phyloP scores from a whole-genome alignment of 805 yeast species.

The Candida gorgasii region DNA sequence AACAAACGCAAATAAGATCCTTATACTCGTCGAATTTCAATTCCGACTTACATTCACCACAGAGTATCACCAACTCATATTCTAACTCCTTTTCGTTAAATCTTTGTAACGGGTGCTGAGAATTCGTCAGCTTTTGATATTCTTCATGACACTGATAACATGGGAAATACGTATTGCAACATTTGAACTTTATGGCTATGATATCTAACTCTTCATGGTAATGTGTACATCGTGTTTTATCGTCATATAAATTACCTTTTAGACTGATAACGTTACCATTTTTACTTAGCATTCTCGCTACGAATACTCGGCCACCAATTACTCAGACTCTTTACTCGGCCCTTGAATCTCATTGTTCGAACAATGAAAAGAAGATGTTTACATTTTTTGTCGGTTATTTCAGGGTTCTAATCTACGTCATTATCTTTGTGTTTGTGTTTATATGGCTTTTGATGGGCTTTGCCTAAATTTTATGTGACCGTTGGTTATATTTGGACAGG shows the following conservation, averaged over 20 bases:
- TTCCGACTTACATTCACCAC: conserved; percentile 36
- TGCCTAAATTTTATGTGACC: too few species aligned
- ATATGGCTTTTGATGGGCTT: too few species aligned
- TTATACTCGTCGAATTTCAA: conserved; percentile 31
- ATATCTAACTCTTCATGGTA: conserved; percentile 36
- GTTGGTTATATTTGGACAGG: too few species aligned
- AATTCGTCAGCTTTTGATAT: conserved; percentile 17
- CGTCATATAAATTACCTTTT: conserved; percentile 22
- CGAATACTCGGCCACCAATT: too few species aligned
- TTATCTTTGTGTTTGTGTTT: too few species aligned
- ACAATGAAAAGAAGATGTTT: too few species aligned
- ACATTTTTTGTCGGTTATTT: too few species aligned
- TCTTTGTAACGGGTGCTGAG: conserved; percentile 14
- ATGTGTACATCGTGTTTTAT: conserved; percentile 38
- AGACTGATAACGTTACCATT: conserved; percentile 5
- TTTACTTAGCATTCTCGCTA: conserved; percentile 2
- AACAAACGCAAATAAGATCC: conserved; percentile 23
- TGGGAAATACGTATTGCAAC: conserved; percentile 39
- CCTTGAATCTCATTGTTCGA: too few species aligned
- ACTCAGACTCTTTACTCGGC: too few species aligned
- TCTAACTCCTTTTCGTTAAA: conserved; percentile 12
- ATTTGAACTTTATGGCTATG: conserved; percentile 40
- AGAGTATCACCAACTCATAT: conserved; percentile 27
- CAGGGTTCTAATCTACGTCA: too few species aligned
- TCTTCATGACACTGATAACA: conserved; percentile 39